A percentile compares a stretch with the other conserved stretches of the same genome.
Conservation (phyloP, 805 yeast species). For the Saccharomycopsis sp. region DNA sequence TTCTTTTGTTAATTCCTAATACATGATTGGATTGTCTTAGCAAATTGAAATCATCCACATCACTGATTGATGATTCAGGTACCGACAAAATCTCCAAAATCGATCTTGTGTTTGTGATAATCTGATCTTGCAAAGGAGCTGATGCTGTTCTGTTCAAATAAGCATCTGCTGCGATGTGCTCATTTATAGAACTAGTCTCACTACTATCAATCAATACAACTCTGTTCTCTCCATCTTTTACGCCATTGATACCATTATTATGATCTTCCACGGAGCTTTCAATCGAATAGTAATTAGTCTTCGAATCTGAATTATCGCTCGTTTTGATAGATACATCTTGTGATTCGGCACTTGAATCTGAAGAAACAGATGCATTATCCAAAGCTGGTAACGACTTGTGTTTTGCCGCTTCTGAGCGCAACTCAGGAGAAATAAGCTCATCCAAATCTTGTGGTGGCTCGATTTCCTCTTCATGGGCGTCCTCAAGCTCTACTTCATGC, state of each 20-base stretch:
- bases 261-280: neutral
- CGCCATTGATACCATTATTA: neutral
- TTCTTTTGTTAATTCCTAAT: neutral
- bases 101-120: slow-evolving; percentile 3
- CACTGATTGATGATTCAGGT: slow-evolving; percentile 12
- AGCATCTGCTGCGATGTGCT: neutral
- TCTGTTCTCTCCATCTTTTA: neutral
- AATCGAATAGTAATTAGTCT: slow-evolving; percentile 17
- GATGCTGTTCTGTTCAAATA: neutral
- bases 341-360: slow-evolving; percentile 14
- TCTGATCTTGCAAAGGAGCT: neutral
- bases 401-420: neutral
- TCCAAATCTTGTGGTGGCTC: neutral
- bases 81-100: slow-evolving; percentile 14
- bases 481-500: neutral
- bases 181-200: neutral
- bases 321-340: slow-evolving; percentile 10
- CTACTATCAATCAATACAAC: neutral
- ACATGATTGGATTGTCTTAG: neutral
- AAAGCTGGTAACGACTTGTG: neutral
- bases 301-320: slow-evolving; percentile 3
- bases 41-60: slow-evolving; percentile 10
- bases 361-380: slow-evolving; percentile 14
- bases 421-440: neutral
- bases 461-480: too few relatives aligned